Conservation (phyloP, 2,329 filamentous ascomycete genomes). For the Colletotrichum plurivorum region DNA sequence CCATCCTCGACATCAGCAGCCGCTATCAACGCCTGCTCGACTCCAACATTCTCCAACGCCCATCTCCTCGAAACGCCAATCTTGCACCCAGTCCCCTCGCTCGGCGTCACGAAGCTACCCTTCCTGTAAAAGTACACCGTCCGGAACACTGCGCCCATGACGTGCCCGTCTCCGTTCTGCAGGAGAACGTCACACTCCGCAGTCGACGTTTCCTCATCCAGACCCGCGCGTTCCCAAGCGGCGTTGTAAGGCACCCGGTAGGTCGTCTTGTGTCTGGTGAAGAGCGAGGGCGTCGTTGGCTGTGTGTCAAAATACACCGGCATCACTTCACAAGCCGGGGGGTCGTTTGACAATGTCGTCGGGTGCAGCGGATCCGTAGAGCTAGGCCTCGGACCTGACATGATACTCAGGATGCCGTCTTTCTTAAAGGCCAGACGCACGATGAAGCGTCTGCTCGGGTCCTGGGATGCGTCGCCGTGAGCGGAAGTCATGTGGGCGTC, state of each 20-base stretch:
- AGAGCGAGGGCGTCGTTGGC: conserved; percentile 3
- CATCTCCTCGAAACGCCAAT: conserved; percentile 17
- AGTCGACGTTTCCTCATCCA: not conserved
- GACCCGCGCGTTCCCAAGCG: not conserved
- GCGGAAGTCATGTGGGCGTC: not conserved
- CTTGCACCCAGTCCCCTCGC: conserved; percentile 2
- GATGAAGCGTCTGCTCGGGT: conserved; percentile 11
- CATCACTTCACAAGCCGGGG: not conserved
- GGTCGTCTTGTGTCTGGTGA: conserved; percentile 13
- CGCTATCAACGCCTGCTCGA: not conserved
- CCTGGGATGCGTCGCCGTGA: not conserved
- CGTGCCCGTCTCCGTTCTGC: not conserved
- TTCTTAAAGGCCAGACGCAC: conserved; percentile 9
- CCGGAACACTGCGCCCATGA: conserved; percentile 9
- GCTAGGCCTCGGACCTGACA: conserved; percentile 11
- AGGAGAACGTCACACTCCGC: conserved; percentile 3
- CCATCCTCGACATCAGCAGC: not conserved
- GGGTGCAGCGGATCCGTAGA: not conserved
- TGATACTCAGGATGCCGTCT: not conserved
- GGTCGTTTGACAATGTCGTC: not conserved
- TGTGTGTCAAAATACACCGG: not conserved
- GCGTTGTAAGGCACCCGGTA: not conserved
- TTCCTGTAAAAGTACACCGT: conserved; percentile 8
- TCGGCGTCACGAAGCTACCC: not conserved
- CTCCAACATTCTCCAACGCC: not conserved